phyloP scores from a whole-genome alignment of 208 protist species.

The Leishmania lainsoni region DNA sequence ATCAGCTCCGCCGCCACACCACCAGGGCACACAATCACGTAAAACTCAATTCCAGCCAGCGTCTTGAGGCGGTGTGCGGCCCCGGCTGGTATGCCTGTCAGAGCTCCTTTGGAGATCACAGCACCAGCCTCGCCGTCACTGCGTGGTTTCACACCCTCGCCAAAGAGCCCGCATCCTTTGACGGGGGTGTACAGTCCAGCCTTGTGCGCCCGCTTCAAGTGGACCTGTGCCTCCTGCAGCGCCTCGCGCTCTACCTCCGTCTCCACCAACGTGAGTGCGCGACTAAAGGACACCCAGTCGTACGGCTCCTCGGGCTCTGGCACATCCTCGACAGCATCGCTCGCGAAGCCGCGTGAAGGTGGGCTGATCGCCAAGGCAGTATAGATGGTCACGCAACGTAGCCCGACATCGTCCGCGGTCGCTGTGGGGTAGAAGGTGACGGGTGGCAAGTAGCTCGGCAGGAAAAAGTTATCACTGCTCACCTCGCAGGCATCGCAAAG shows the following conservation, averaged over 20 bases:
- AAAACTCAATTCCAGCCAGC: constrained; percentile 42
- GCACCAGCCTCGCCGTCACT: neutral
- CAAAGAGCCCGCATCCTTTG: constrained; percentile 72
- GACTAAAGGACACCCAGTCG: constrained; percentile 73
- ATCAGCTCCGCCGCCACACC: constrained; percentile 22
- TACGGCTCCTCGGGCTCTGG: constrained; percentile 70
- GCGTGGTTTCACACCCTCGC: constrained; percentile 43
- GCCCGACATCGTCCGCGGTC: neutral
- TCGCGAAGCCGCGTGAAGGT: constrained; percentile 51
- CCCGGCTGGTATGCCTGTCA: too few species aligned
- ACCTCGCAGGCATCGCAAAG: constrained; percentile 80
- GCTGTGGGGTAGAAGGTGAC: constrained; percentile 54
- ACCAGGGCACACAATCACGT: constrained; percentile 50
- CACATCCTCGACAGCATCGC: constrained; percentile 62
- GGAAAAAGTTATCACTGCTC: constrained; percentile 84
- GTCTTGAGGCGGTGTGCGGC: neutral
- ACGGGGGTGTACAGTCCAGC: constrained; percentile 65
- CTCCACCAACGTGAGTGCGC: constrained; percentile 42
- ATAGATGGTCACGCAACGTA: constrained; percentile 63
- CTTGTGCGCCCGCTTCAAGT: constrained; percentile 43
- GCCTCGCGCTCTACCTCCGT: constrained; percentile 53
- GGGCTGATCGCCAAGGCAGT: constrained; percentile 58
- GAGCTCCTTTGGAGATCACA: neutral
- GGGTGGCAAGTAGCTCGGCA: constrained; percentile 66
- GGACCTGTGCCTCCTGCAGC: constrained; percentile 42